Evolutionary conservation across 768 basidiomycete genomes (phyloP).

Genomic region (Pleurotus ostreatus): DNA sequence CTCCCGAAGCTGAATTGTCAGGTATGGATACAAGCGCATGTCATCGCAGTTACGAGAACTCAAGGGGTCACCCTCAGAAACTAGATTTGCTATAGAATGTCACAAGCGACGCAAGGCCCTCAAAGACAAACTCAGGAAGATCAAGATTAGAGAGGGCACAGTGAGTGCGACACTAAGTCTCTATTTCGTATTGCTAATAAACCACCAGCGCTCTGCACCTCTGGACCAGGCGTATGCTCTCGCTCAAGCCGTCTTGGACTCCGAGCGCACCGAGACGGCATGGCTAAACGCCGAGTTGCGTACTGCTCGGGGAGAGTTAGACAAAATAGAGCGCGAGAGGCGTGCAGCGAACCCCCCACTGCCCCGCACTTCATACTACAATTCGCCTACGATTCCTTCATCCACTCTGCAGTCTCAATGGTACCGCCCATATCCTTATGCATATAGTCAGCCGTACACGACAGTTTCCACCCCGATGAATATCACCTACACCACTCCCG

Average conservation of each 20-base stretch:
- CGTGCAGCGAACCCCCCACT: conserved; percentile 39
- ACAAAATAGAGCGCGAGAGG: conserved; percentile 67
- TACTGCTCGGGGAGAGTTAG: conserved; percentile 57
- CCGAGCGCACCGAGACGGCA: conserved; percentile 60
- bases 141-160: conserved; percentile 51
- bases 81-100: conserved; percentile 66
- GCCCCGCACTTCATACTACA: conserved; percentile 37
- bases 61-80: conserved; percentile 39
- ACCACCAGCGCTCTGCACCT: conserved; percentile 50
- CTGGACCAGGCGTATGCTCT: conserved; percentile 63
- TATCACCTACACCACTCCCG: conserved; percentile 25
- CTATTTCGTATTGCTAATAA: not conserved
- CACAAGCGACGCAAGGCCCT: conserved; percentile 53
- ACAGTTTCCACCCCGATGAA: conserved; percentile 21
- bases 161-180: conserved; percentile 29
- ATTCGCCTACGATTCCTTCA: conserved; percentile 25
- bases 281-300: conserved; percentile 57
- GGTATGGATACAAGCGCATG: conserved; percentile 12
- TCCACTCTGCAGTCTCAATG: conserved; percentile 45
- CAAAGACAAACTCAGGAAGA: conserved; percentile 52
- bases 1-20: conserved; percentile 14
- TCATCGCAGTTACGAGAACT: conserved; percentile 4
- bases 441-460: conserved; percentile 57
- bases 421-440: conserved; percentile 62
- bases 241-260: conserved; percentile 60